phyloP scores from a whole-genome alignment of 352 stramenopile species.

The Phytophthora quininea region DNA sequence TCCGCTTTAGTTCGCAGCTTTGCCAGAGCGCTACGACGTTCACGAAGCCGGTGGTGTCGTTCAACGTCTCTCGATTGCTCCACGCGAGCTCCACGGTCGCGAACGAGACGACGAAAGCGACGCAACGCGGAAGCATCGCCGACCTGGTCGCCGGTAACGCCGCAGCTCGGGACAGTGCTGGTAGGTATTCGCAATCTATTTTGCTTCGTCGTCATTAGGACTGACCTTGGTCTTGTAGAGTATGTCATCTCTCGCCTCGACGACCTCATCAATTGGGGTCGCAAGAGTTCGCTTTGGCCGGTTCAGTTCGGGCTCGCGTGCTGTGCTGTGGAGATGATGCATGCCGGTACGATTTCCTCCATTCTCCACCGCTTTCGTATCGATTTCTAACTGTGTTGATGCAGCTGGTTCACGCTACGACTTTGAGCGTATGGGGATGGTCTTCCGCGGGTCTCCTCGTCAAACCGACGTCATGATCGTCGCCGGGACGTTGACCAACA shows the following conservation, averaged over 20 bases:
- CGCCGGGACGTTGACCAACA: not conserved
- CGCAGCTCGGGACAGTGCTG: not conserved
- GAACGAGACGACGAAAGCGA: not conserved
- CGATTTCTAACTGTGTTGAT: not conserved
- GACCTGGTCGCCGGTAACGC: not conserved
- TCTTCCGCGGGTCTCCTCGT: conserved; percentile 1
- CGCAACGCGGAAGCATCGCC: not conserved
- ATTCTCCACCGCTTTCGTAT: not conserved
- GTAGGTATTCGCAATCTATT: not conserved
- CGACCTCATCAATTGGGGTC: conserved; percentile 1
- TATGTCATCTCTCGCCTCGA: not conserved
- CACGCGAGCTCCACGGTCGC: not conserved
- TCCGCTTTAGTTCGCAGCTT: not conserved
- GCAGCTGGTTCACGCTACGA: conserved; percentile 2
- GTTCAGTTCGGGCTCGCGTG: not conserved
- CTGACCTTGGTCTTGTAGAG: not conserved
- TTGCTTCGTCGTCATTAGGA: no score
- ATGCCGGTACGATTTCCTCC: not conserved
- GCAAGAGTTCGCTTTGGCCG: conserved; percentile 2
- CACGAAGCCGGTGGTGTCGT: not conserved
- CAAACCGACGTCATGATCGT: conserved; percentile 4
- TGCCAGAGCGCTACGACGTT: not conserved
- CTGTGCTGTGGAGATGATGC: conserved; percentile 1
- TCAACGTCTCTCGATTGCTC: not conserved
- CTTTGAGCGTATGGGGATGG: conserved; percentile 1